A percentile compares a stretch with the other conserved stretches of the same genome.
Conservation (phyloP, 352 stramenopile species). For the Aphanomyces euteiches region DNA sequence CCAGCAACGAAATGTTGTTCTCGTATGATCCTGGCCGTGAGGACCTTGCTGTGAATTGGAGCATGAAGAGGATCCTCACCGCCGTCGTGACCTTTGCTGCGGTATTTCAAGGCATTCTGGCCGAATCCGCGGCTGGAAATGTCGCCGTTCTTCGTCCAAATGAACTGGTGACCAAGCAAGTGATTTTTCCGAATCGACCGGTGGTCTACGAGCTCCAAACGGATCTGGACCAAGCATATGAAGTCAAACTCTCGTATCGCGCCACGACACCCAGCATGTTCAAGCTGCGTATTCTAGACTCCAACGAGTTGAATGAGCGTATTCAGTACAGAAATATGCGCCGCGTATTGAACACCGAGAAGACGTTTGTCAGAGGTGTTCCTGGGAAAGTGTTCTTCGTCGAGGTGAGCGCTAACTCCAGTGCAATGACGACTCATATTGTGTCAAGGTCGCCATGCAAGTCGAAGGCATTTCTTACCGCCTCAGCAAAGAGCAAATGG, state of each 20-base stretch:
- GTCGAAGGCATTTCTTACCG: conserved; percentile 28
- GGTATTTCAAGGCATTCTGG: neutral
- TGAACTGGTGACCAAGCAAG: conserved; percentile 2
- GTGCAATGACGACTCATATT: neutral
- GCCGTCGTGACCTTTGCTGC: neutral
- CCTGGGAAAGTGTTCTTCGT: conserved; percentile 6
- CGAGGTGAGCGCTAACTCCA: neutral
- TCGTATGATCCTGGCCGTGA: neutral
- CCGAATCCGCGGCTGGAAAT: neutral
- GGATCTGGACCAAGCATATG: conserved; percentile 7
- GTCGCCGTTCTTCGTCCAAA: conserved; percentile 10
- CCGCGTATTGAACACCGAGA: conserved; percentile 28
- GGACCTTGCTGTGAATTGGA: neutral
- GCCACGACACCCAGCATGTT: conserved; percentile 28
- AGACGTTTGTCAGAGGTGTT: conserved; percentile 26
- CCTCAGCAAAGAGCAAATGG: conserved; percentile 14
- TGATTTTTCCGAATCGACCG: conserved; percentile 13
- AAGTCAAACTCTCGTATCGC: conserved; percentile 28
- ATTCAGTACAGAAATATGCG: conserved; percentile 14
- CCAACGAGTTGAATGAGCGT: neutral
- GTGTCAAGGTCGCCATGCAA: conserved; percentile 20
- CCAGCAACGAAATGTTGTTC: neutral
- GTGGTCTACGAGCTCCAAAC: conserved; percentile 21
- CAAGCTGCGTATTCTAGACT: conserved; percentile 21
- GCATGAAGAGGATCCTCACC: neutral